These are phyloP conservation scores for Kregervanrija pseudodelftensis DNA, from an alignment of 805 yeast species.

Conservation along the genomic window DNA sequence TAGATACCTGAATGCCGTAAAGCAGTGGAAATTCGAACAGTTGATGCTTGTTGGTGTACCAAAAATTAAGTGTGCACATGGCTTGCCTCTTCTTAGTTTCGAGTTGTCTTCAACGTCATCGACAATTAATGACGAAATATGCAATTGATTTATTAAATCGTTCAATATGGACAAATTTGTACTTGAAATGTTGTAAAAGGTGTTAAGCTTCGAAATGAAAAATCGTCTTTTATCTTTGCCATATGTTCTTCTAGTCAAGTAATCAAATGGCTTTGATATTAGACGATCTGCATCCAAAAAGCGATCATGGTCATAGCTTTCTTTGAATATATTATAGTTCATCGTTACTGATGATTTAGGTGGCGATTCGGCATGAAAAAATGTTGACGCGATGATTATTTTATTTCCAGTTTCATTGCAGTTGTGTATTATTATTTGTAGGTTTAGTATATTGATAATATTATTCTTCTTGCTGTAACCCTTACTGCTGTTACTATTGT, in stretches of 20 bases:
- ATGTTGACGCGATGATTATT: no score
- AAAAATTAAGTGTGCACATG: conserved; percentile 69
- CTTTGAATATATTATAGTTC: no score
- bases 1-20: conserved; percentile 51
- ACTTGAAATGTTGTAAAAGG: conserved; percentile 38
- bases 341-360: no score
- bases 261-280: conserved; percentile 39
- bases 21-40: conserved; percentile 76
- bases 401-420: no score
- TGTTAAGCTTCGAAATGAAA: conserved; percentile 47
- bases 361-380: no score
- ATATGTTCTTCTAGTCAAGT: conserved; percentile 37
- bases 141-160: conserved; percentile 50
- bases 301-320: neutral
- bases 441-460: no score
- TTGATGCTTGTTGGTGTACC: conserved; percentile 81
- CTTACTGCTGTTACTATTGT: no score
- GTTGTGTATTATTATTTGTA: no score
- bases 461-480: no score
- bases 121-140: conserved; percentile 59
- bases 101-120: conserved; percentile 90
- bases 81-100: conserved; percentile 62
- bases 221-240: conserved; percentile 52
- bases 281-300: conserved; percentile 19
- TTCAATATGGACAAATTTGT: conserved; percentile 34